phyloP scores from a whole-genome alignment of 768 basidiomycete genomes.

The Mycena kentingensis region DNA sequence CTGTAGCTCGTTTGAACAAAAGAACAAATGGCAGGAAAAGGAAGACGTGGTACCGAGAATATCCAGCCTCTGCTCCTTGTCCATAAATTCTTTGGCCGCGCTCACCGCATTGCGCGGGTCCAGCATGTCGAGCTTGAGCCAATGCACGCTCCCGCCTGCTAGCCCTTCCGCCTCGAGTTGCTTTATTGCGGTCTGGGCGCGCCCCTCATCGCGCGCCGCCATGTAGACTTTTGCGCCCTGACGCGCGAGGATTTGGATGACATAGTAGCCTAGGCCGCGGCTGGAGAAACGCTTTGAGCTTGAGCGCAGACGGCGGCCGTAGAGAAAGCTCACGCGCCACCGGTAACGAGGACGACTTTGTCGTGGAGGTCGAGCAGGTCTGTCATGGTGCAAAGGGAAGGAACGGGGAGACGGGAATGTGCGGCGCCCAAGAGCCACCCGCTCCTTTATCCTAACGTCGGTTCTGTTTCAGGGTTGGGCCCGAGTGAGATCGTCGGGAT shows the following conservation, averaged over 20 bases:
- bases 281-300: too few relatives aligned
- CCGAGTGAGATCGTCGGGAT: too few relatives aligned
- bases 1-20: constrained; percentile 29
- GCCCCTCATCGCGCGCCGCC: constrained; percentile 49
- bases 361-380: constrained; percentile 50
- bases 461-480: too few relatives aligned
- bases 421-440: too few relatives aligned
- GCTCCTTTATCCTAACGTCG: too few relatives aligned
- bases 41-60: constrained; percentile 42
- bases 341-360: constrained; percentile 51
- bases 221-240: constrained; percentile 64
- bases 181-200: constrained; percentile 50
- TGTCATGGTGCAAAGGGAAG: too few relatives aligned
- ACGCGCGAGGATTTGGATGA: constrained; percentile 51
- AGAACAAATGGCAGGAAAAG: neutral
- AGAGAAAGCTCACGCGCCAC: constrained; percentile 49
- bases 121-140: constrained; percentile 53
- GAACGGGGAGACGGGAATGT: too few relatives aligned
- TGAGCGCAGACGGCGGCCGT: too few relatives aligned
- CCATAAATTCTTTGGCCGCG: constrained; percentile 51
- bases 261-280: constrained; percentile 51
- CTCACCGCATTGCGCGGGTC: constrained; percentile 50
- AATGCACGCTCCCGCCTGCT: constrained; percentile 44
- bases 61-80: constrained; percentile 54
- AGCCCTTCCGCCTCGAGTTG: constrained; percentile 46